phyloP scores from a whole-genome alignment of 1,284 basidiomycete species.

The Malassezia globosa region DNA sequence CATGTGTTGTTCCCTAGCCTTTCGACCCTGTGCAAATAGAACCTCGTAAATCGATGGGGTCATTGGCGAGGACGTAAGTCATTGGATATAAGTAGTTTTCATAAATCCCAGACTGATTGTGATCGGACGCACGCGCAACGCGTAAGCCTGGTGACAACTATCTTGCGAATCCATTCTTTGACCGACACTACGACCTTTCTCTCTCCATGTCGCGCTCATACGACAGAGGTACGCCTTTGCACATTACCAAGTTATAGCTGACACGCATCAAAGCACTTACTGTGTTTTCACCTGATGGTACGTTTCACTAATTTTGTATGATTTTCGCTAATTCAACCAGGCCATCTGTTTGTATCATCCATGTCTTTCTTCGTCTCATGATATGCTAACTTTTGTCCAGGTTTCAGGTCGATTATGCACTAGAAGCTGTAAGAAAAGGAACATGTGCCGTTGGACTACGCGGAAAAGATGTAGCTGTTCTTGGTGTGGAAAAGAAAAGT shows the following conservation, averaged over 20 bases:
- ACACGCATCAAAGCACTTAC: constrained; percentile 57
- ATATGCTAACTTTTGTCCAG: constrained; percentile 1
- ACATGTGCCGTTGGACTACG: constrained; percentile 96
- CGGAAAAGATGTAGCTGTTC: constrained; percentile 84
- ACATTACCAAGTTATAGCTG: not conserved
- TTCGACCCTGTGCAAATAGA: too few species aligned
- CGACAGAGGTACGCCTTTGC: constrained; percentile 26
- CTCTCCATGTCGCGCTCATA: constrained; percentile 25
- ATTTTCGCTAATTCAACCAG: constrained; percentile 6
- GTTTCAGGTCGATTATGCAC: constrained; percentile 85
- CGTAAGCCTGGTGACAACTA: constrained; percentile 4
- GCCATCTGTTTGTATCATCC: constrained; percentile 18
- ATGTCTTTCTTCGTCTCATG: not conserved
- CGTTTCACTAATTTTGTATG: constrained; percentile 20
- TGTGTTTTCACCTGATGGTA: constrained; percentile 83
- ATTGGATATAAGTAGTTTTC: too few species aligned
- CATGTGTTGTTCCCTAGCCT: too few species aligned
- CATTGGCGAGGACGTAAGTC: too few species aligned
- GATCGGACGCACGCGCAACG: constrained; percentile 8
- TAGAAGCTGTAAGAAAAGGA: constrained; percentile 90
- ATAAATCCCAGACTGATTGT: not conserved
- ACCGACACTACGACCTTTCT: not conserved
- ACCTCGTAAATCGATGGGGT: too few species aligned
- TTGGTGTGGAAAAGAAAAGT: constrained; percentile 98
- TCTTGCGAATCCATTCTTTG: not conserved